A percentile compares a stretch with the other conserved stretches of the same genome.
These are phyloP conservation scores for Candida ovalis DNA, from an alignment of 805 yeast genomes.

Conservation along the genomic window DNA sequence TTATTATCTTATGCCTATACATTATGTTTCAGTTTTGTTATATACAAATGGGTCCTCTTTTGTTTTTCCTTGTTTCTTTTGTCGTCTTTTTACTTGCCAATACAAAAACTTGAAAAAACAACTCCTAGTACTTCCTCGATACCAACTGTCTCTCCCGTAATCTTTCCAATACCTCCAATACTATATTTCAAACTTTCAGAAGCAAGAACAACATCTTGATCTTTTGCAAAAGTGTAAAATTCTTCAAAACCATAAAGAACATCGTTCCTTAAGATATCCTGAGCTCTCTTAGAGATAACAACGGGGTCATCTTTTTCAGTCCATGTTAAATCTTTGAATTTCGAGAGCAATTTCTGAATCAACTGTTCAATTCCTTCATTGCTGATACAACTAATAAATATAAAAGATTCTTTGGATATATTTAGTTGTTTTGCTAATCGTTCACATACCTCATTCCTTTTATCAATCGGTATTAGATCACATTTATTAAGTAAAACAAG, in stretches of 20 bases:
- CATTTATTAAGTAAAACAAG: conserved; percentile 55
- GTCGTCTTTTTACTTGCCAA: conserved; percentile 67
- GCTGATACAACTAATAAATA: conserved; percentile 57
- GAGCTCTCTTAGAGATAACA: conserved; percentile 68
- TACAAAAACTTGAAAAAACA: conserved; percentile 88
- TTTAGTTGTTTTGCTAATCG: conserved; percentile 24
- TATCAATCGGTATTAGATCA: conserved; percentile 39
- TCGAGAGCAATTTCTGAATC: conserved; percentile 35
- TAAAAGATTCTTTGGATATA: conserved; percentile 10
- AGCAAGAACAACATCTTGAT: conserved; percentile 74
- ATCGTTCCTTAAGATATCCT: conserved; percentile 70
- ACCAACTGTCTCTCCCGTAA: conserved; percentile 86
- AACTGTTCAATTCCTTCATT: conserved; percentile 51
- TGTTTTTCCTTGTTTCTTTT: neutral
- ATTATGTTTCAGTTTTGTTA: too few species aligned
- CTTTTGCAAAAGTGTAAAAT: conserved; percentile 45
- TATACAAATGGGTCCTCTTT: too few species aligned
- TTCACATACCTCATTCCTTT: conserved; percentile 16
- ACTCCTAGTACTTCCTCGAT: conserved; percentile 89
- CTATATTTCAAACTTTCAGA: conserved; percentile 71
- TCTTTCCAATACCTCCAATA: conserved; percentile 83
- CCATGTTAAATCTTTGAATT: conserved; percentile 47
- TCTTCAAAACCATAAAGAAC: conserved; percentile 72
- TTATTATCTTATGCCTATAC: too few species aligned
- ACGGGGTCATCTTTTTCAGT: conserved; percentile 60